phyloP scores from a whole-genome alignment of 2,329 filamentous ascomycete species.

The Fusarium sp. region DNA sequence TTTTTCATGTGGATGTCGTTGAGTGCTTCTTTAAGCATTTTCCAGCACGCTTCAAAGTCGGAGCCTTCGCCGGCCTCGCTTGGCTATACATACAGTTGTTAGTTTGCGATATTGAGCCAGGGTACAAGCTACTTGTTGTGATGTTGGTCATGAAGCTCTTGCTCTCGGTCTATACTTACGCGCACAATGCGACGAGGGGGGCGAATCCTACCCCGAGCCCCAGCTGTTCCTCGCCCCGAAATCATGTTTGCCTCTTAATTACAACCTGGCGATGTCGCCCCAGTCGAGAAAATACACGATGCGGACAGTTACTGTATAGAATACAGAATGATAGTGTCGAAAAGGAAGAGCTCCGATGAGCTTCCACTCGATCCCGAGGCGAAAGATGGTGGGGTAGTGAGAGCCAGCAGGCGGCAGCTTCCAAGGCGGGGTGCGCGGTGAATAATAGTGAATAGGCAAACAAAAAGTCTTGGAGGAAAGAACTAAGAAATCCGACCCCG shows the following conservation, averaged over 20 bases:
- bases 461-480: not conserved
- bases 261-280: conserved; percentile 10
- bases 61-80: conserved; percentile 64
- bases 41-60: conserved; percentile 90
- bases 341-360: not conserved
- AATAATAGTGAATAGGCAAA: not conserved
- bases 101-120: conserved; percentile 7
- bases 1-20: conserved; percentile 92
- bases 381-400: conserved; percentile 37
- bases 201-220: conserved; percentile 55
- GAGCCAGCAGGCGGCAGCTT: conserved; percentile 16
- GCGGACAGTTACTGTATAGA: not conserved
- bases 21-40: conserved; percentile 78
- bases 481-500: conserved; percentile 19
- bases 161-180: conserved; percentile 48
- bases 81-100: conserved; percentile 46
- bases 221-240: conserved; percentile 60
- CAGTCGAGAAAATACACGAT: not conserved
- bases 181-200: conserved; percentile 57
- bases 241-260: conserved; percentile 54
- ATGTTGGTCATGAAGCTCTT: not conserved
- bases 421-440: conserved; percentile 23
- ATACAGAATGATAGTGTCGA: not conserved
- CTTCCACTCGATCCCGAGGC: conserved; percentile 8
- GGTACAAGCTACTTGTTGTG: not conserved